Base-by-base conservation (phyloP, 2,329 filamentous ascomycete genomes). In the Fusarium sp. region DNA sequence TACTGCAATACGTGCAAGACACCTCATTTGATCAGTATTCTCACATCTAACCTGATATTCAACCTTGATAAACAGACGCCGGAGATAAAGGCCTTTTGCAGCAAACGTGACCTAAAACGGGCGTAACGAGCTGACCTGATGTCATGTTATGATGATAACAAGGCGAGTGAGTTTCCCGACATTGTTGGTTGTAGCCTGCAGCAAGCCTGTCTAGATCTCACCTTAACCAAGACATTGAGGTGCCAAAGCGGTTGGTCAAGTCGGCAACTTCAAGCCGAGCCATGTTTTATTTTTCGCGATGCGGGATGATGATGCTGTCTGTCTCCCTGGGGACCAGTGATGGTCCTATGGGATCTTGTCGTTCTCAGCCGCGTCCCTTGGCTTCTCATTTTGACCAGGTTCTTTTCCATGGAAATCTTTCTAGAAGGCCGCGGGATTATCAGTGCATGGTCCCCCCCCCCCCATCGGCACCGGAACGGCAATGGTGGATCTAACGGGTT, bases 371-470 rank as follows among this genome's bases (percentile, higher is more conserved):
- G 47, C 61, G 50, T 32, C 30, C 23, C 49, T 64, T 54, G 42
- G 49, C 46, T 42, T 38, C 33, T 60, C 43, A 32, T 21, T 18
- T 23, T 47, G 58, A 59, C 64, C 71, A 60, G 61, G 33, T 47
- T 69, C 64, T 66, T 37, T 49, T 56, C 37, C 47, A 59, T 46
- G 53, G 33, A 57, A 57, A 18, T 49, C 69, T 43, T 77, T 77
- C 75, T 74, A 72, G 74, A 78, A 77, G 68, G 43, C 60, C 64
- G 67, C 64, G 66, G 73, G 75, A 67, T 69, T 54, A 44, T 56
- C 60, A 54, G 32, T 38, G 56, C 40, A 59, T 71, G 64, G 56
- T 53, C 35, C 16, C 12, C 21, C 38, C 21, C 38, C 49, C 49
- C n/a, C 25, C 37, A 32, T 77, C 75, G 73, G 72, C 69, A 71